phyloP scores from a whole-genome alignment of 106 monocot species.

The Ottelia alismoides region DNA sequence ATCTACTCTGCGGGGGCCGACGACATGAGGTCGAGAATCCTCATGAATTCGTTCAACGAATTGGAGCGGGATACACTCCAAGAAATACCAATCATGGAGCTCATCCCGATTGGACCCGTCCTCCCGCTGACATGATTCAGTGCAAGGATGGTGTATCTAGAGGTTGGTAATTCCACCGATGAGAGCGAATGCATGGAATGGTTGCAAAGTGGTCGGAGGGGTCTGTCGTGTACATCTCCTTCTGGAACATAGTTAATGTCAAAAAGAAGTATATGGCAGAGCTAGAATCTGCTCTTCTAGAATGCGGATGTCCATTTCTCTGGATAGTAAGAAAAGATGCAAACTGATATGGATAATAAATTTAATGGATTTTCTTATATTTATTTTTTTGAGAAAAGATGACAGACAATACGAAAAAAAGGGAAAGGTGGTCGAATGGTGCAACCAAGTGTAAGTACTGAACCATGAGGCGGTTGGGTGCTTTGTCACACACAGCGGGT shows the following conservation, averaged over 20 bases:
- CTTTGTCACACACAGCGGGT: conserved; percentile 4
- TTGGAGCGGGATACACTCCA: conserved; percentile 11
- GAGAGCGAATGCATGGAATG: conserved; percentile 18
- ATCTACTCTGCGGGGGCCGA: background rate
- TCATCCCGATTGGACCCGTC: conserved; percentile 15
- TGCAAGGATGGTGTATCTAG: background rate
- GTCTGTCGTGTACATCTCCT: conserved; percentile 27
- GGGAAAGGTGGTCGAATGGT: conserved; percentile 2
- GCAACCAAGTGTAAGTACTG: background rate
- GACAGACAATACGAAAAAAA: background rate
- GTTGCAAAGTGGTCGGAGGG: conserved; percentile 9
- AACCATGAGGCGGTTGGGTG: background rate
- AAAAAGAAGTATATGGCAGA: conserved; percentile 22
- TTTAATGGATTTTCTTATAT: no score
- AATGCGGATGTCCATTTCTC: conserved; percentile 29
- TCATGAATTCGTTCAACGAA: conserved; percentile 24
- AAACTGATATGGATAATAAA: no score
- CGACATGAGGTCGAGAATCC: conserved; percentile 4
- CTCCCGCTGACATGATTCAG: no score
- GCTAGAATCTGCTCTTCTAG: conserved; percentile 22
- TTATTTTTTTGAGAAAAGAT: no score
- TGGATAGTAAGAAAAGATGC: conserved; percentile 38
- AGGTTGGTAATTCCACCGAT: background rate
- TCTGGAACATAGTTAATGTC: conserved; percentile 22
- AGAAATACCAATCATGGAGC: conserved; percentile 1